Evolutionary conservation across 306 rosid genomes (phyloP).

Genomic region (Cucurbita ficifolia): DNA sequence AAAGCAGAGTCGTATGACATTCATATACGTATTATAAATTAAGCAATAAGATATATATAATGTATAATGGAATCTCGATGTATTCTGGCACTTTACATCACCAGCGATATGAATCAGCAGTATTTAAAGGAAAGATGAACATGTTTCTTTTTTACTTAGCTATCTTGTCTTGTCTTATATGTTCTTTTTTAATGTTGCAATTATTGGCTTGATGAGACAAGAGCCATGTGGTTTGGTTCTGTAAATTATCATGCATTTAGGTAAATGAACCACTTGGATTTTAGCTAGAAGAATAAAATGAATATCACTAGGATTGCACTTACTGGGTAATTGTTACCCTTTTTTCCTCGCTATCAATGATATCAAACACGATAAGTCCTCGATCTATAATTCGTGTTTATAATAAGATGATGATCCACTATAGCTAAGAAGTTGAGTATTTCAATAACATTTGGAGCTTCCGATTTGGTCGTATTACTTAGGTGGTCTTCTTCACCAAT

Average conservation of each 20-base stretch:
- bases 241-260: neutral
- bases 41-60: neutral
- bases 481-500: constrained; percentile 91
- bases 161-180: neutral
- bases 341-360: too few relatives aligned
- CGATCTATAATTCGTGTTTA: neutral
- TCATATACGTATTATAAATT: neutral
- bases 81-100: neutral
- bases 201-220: neutral
- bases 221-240: neutral
- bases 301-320: neutral
- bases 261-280: neutral
- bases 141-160: neutral
- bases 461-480: neutral
- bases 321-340: neutral
- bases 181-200: neutral
- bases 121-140: neutral
- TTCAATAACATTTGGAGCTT: neutral
- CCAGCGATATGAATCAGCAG: neutral
- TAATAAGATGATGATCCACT: neutral
- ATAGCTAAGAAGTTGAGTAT: neutral
- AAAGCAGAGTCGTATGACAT: neutral
- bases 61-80: neutral
- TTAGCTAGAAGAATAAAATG: neutral
- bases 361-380: neutral